Evolutionary conservation across 1,139 yeast genomes (phyloP).

Genomic region (Geotrichum macrosporum): DNA sequence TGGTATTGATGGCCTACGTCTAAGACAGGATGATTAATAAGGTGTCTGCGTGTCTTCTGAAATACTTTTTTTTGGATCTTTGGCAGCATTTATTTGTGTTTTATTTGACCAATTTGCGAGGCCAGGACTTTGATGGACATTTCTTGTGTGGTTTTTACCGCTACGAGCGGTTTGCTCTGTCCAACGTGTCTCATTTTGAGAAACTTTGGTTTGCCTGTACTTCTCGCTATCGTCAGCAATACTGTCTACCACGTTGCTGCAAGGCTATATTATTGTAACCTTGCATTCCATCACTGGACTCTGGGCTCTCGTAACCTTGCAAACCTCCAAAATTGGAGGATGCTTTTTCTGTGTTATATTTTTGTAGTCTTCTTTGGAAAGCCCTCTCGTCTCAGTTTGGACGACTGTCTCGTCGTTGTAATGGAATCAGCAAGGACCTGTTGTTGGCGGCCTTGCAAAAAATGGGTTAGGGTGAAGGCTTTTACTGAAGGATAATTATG

Average conservation of each 20-base stretch:
- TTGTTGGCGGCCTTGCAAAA: neutral
- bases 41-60: too few species aligned
- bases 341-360: neutral
- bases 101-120: too few species aligned
- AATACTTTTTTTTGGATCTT: too few species aligned
- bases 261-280: neutral
- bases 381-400: neutral
- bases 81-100: too few species aligned
- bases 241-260: neutral
- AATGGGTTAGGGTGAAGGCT: neutral
- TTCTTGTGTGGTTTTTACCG: too few species aligned
- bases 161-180: too few species aligned
- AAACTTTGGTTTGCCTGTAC: too few species aligned
- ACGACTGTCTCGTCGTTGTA: neutral
- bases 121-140: too few species aligned
- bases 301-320: neutral
- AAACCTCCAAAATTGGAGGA: neutral
- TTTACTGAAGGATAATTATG: too few species aligned
- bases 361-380: neutral
- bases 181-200: too few species aligned
- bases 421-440: neutral
- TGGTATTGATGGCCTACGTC: too few species aligned
- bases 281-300: neutral
- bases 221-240: neutral
- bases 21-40: too few species aligned